These are phyloP conservation scores for Ganoderma meredithae DNA, from an alignment of 1,284 basidiomycete genomes.

Conservation along the genomic window DNA sequence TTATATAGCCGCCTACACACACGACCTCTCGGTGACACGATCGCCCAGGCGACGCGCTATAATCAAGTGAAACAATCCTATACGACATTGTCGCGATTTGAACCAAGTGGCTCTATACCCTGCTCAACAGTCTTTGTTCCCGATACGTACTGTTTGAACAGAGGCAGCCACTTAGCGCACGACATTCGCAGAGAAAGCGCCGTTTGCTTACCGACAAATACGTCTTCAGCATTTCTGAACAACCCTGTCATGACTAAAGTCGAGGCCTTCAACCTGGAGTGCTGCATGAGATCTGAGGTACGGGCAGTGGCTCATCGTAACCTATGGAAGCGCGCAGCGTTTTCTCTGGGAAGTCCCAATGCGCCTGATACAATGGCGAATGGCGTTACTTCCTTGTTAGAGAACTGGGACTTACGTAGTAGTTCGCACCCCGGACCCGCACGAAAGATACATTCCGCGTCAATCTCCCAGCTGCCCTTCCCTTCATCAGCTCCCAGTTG, in stretches of 20 bases:
- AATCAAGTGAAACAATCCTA: not conserved
- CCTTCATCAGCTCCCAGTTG: not conserved
- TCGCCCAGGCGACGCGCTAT: not conserved
- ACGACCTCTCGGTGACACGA: not conserved
- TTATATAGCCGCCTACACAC: not conserved
- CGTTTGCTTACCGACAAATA: not conserved
- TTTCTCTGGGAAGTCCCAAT: constrained; percentile 65
- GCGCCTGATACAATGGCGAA: constrained; percentile 56
- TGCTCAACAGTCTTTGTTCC: not conserved
- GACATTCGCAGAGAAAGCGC: not conserved
- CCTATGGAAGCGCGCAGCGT: not conserved
- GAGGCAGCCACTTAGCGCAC: not conserved
- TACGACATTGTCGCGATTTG: not conserved
- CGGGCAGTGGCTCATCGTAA: not conserved
- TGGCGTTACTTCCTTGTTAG: not conserved
- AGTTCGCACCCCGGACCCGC: not conserved
- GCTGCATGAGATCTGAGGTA: too few relatives aligned
- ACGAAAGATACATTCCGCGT: not conserved
- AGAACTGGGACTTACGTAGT: not conserved
- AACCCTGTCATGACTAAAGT: too few relatives aligned
- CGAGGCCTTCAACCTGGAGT: too few relatives aligned
- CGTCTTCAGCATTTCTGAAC: too few relatives aligned
- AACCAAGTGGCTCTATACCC: not conserved
- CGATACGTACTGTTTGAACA: not conserved
- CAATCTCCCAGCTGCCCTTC: not conserved